phyloP scores from a whole-genome alignment of 202 grass and related monocot genomes.

The Schoenoplectus triqueter region DNA sequence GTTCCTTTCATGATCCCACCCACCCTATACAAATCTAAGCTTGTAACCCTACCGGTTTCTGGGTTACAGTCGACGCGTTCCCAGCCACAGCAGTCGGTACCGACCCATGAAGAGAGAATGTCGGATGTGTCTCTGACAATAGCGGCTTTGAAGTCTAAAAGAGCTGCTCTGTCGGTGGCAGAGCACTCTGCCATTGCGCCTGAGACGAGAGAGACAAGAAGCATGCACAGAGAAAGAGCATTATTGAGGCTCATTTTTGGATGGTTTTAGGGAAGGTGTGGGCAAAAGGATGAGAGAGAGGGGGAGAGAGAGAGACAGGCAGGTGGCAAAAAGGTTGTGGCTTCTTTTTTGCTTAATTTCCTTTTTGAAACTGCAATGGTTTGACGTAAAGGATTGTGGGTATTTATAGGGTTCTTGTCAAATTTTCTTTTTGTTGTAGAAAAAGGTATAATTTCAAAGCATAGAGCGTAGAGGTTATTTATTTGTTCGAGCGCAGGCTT shows the following conservation, averaged over 20 bases:
- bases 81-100: constrained; percentile 70
- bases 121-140: constrained; percentile 56
- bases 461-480: background rate
- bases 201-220: constrained; percentile 21
- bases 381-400: constrained; percentile 26
- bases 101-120: constrained; percentile 66
- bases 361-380: constrained; percentile 23
- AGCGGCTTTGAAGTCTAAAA: constrained; percentile 68
- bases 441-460: background rate
- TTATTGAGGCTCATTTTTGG: constrained; percentile 27
- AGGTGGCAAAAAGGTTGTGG: constrained; percentile 28
- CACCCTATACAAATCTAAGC: constrained; percentile 58
- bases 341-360: constrained; percentile 24
- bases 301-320: background rate
- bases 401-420: constrained; percentile 35
- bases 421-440: background rate
- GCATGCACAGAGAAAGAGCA: constrained; percentile 32
- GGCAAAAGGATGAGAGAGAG: background rate
- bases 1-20: constrained; percentile 51
- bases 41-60: constrained; percentile 51
- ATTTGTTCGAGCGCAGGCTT: constrained; percentile 16
- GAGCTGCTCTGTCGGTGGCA: constrained; percentile 47
- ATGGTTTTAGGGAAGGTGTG: constrained; percentile 19
- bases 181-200: constrained; percentile 44
- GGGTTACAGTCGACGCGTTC: constrained; percentile 65